Evolutionary conservation across 192 early-diverging fungal genomes (phyloP), one percentile per base, ranked within the genome.

Genomic region (Entomortierella beljakovae): DNA sequence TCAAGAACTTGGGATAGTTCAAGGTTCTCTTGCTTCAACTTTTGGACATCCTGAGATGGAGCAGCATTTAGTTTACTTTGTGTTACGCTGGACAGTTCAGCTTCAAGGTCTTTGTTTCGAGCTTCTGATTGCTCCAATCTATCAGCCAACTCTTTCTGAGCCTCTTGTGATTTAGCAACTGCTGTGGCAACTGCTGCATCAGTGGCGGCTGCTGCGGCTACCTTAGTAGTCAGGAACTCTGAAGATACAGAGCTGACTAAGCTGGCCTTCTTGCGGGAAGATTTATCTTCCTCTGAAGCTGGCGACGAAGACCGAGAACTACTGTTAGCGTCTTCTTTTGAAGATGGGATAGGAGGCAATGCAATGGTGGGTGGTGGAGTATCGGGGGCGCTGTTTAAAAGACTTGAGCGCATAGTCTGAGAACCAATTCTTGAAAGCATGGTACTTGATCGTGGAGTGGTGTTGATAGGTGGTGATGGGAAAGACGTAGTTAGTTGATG

Each of bases 351-450:
- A 2, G 75, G 75, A 23, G 75, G 75, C 18, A 79, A 38, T 13
- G 75, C 75, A 55, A 70, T 79, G 22, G 61, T 79, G 2, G 75
- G 75, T 0, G 75, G 75, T 25, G 75, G 75, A 23, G 68, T 70
- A 32, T 79, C 75, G 33, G 75, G 68, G 23, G 68, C 65, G 46
- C 68, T 77, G 61, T 29, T 63, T 37, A 77, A 38, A 11, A 79
- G 62, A 61, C 61, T 70, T 34, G 75, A 70, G n/a, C 75, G 67
- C 59, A 79, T 48, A 2, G 67, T 46, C 22, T 64, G 57, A 7
- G 75, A 65, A 18, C 61, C 51, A n/a, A 40, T 51, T 22, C 51
- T 55, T 16, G 70, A 54, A 29, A 64, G 20, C 4, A 22, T 26
- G 22, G 57, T 18, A 31, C 63, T 54, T 13, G 55, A 62, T 1